phyloP scores from a whole-genome alignment of 345 rosid genomes.

The Cardamine chenopodiifolia region DNA sequence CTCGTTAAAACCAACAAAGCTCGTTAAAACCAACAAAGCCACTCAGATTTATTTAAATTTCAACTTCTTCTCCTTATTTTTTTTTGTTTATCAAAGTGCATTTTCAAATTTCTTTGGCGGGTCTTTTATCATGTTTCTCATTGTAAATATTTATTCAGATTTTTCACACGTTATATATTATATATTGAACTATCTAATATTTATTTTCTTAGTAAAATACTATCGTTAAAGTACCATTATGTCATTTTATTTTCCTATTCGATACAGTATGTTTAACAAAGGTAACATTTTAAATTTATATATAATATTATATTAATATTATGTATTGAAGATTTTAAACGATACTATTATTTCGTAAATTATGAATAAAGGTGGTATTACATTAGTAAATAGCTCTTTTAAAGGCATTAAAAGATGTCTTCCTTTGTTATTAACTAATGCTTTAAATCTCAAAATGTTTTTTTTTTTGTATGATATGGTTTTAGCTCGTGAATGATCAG shows the following conservation, averaged over 20 bases:
- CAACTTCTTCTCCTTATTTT: slow-evolving; percentile 1
- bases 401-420: background rate
- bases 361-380: background rate
- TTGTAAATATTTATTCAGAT: background rate
- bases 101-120: slow-evolving; percentile 38
- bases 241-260: background rate
- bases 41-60: background rate
- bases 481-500: slow-evolving; percentile 65
- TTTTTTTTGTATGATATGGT: slow-evolving; percentile 22
- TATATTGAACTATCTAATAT: background rate
- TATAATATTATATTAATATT: background rate
- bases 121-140: slow-evolving; percentile 12
- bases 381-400: background rate
- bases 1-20: slow-evolving; percentile 40
- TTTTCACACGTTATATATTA: background rate
- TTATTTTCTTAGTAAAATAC: background rate
- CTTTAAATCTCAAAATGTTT: background rate
- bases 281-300: background rate
- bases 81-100: slow-evolving; percentile 25
- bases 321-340: background rate
- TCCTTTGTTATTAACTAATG: slow-evolving; percentile 1
- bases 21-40: slow-evolving; percentile 39
- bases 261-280: background rate
- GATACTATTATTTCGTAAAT: background rate
- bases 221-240: background rate